A percentile compares a stretch with the other conserved stretches of the same genome.
phyloP scores from a whole-genome alignment of 805 yeast genomes.

The Barnettozyma sp. region DNA sequence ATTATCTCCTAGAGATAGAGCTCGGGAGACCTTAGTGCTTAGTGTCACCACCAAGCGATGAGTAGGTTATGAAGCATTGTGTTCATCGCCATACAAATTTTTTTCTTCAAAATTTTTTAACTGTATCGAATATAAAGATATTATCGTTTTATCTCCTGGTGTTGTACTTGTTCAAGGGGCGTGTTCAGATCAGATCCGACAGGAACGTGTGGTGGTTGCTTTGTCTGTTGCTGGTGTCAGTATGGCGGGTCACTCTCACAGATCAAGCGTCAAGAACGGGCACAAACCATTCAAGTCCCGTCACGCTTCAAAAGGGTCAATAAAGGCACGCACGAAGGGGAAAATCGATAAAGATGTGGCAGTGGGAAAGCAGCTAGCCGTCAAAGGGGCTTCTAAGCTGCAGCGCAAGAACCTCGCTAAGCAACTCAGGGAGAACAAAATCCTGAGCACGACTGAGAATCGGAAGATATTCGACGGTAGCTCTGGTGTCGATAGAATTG shows the following conservation, averaged over 20 bases:
- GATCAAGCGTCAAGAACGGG: slow-evolving; percentile 73
- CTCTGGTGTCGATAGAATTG: slow-evolving; percentile 74
- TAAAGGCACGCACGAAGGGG: slow-evolving; percentile 78
- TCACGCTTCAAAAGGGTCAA: slow-evolving; percentile 82
- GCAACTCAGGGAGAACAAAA: slow-evolving; percentile 72
- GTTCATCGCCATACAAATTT: too few relatives aligned
- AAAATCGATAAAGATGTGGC: slow-evolving; percentile 66
- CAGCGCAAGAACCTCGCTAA: slow-evolving; percentile 75
- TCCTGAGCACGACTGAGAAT: slow-evolving; percentile 47
- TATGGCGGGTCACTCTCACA: slow-evolving; percentile 78
- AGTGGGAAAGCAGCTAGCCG: slow-evolving; percentile 13
- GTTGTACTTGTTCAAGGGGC: too few relatives aligned
- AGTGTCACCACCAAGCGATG: too few relatives aligned
- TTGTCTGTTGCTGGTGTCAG: too few relatives aligned
- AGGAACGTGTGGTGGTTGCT: too few relatives aligned
- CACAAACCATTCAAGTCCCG: slow-evolving; percentile 89
- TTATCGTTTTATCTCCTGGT: too few relatives aligned
- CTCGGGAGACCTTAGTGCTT: too few relatives aligned
- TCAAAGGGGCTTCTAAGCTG: slow-evolving; percentile 34
- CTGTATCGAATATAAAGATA: too few relatives aligned
- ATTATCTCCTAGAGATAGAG: slow-evolving; percentile 4
- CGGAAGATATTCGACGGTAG: slow-evolving; percentile 75
- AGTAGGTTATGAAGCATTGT: slow-evolving; percentile 5
- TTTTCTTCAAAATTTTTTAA: neutral
- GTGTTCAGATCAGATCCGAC: too few relatives aligned